Percentiles rank a stretch among this genome's conserved stretches.
These are phyloP conservation scores for Colletotrichum costaricense DNA, from an alignment of 2,329 filamentous ascomycete genomes.

Conservation along the genomic window DNA sequence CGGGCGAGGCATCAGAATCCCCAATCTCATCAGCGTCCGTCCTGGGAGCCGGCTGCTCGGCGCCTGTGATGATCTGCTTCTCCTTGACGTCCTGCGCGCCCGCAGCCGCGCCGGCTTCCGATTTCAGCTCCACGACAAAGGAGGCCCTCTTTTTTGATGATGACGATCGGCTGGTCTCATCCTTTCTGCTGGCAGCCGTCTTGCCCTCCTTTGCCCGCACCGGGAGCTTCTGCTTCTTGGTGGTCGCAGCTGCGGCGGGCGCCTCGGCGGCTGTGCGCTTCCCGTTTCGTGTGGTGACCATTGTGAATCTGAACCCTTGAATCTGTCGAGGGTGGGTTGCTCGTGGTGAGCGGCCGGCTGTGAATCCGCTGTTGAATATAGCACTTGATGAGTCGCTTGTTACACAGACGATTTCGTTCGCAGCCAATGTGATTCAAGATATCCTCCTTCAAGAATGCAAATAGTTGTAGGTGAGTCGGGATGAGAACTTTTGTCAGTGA, in stretches of 20 bases:
- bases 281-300: slow-evolving; percentile 37
- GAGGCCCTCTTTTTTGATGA: slow-evolving; percentile 27
- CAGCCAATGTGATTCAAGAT: too few relatives aligned
- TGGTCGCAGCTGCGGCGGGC: neutral
- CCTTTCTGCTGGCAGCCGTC: slow-evolving; percentile 17
- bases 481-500: slow-evolving; percentile 1
- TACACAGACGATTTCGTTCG: too few relatives aligned
- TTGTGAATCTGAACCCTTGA: slow-evolving; percentile 5
- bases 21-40: slow-evolving; percentile 32
- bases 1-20: slow-evolving; percentile 28
- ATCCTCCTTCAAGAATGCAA: neutral
- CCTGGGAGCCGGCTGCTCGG: slow-evolving; percentile 30
- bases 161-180: slow-evolving; percentile 18
- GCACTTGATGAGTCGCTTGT: neutral
- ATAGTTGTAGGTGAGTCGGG: neutral
- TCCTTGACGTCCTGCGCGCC: neutral
- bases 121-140: slow-evolving; percentile 26
- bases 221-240: slow-evolving; percentile 43
- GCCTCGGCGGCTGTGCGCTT: slow-evolving; percentile 32
- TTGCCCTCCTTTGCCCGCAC: slow-evolving; percentile 48
- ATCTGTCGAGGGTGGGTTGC: neutral
- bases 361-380: neutral
- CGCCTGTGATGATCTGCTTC: slow-evolving; percentile 30
- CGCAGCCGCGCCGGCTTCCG: slow-evolving; percentile 1
- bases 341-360: neutral